phyloP scores from a whole-genome alignment of 1,139 yeast genomes.

The Geotrichum australiense region DNA sequence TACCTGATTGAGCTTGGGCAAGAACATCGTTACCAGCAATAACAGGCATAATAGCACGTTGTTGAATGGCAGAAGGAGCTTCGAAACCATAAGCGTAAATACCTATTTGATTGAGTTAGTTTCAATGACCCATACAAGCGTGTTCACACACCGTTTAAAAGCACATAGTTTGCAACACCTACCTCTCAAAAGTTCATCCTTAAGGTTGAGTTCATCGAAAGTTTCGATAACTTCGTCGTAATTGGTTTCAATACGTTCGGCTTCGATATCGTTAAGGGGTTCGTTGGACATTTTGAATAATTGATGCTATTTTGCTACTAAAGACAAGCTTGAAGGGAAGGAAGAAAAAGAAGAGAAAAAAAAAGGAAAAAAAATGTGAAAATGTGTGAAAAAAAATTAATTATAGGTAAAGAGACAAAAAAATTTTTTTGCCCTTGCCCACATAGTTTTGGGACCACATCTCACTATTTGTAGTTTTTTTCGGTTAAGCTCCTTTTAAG shows the following conservation, averaged over 20 bases:
- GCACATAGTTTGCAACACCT: constrained; percentile 5
- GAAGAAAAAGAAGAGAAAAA: constrained; percentile 1
- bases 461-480: constrained; percentile 1
- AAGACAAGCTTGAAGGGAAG: constrained; percentile 1
- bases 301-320: not conserved
- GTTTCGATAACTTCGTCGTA: constrained; percentile 91
- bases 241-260: constrained; percentile 86
- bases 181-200: constrained; percentile 39
- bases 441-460: no score
- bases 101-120: constrained; percentile 38
- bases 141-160: not conserved
- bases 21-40: constrained; percentile 94
- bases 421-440: constrained; percentile 5
- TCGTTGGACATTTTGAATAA: constrained; percentile 21
- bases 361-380: constrained; percentile 2
- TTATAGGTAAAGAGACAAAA: not conserved
- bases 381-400: not conserved
- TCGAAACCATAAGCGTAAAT: constrained; percentile 94
- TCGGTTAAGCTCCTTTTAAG: no score
- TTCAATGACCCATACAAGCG: no score
- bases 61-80: constrained; percentile 96
- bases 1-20: constrained; percentile 99
- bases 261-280: constrained; percentile 77
- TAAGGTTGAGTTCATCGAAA: constrained; percentile 39
- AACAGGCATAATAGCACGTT: constrained; percentile 95